Percentiles rank a stretch among this genome's conserved stretches.
Conservation (phyloP, 805 yeast species). For the Schwanniomyces sp. region DNA sequence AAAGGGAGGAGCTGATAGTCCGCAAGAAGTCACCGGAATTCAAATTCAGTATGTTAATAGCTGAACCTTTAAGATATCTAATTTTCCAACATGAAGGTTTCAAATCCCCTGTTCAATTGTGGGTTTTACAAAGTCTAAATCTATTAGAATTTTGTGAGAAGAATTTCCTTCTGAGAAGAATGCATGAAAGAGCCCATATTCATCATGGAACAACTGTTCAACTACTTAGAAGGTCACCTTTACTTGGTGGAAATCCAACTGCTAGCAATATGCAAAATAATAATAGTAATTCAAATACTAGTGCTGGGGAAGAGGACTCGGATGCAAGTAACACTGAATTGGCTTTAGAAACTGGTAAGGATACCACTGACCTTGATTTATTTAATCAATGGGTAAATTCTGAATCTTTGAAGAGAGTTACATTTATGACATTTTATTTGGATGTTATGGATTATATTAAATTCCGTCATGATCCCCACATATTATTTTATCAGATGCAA, state of each 20-base stretch:
- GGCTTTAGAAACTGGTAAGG: slow-evolving; percentile 6
- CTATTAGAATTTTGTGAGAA: slow-evolving; percentile 81
- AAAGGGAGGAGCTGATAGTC: slow-evolving; percentile 5
- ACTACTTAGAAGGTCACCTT: slow-evolving; percentile 70
- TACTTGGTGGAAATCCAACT: slow-evolving; percentile 69
- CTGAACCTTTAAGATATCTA: slow-evolving; percentile 63
- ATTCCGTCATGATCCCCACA: slow-evolving; percentile 66
- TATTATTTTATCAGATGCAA: slow-evolving; percentile 39
- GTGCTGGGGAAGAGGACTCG: slow-evolving; percentile 37
- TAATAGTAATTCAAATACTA: slow-evolving; percentile 23
- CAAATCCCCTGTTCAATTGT: slow-evolving; percentile 72
- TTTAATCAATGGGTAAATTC: slow-evolving; percentile 76
- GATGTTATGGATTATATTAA: slow-evolving; percentile 78
- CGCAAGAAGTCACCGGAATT: slow-evolving; percentile 30
- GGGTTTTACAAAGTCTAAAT: slow-evolving; percentile 74
- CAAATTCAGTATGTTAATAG: slow-evolving; percentile 46
- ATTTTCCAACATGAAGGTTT: slow-evolving; percentile 72
- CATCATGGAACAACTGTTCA: slow-evolving; percentile 89
- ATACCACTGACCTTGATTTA: slow-evolving; percentile 27
- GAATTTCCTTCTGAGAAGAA: slow-evolving; percentile 60
- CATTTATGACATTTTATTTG: slow-evolving; percentile 77
- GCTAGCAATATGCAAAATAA: slow-evolving; percentile 21
- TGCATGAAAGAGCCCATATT: slow-evolving; percentile 81
- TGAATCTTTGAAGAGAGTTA: slow-evolving; percentile 75
- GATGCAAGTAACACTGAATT: slow-evolving; percentile 14